These are phyloP conservation scores for Hortiboletus campestris DNA, from an alignment of 768 basidiomycete genomes.

Conservation along the genomic window DNA sequence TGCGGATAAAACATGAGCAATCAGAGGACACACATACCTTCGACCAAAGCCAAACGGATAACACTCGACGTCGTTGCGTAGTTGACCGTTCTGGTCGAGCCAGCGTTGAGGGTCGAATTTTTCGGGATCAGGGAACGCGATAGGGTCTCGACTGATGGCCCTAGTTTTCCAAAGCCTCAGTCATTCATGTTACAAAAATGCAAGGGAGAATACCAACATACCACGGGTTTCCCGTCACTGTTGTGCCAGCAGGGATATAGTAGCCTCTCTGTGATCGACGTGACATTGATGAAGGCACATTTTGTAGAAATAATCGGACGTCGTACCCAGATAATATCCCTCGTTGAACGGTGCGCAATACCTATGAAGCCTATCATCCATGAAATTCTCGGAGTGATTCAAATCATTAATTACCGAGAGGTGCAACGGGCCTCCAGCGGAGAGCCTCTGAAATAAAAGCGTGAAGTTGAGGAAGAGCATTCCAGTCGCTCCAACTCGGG, in stretches of 20 bases:
- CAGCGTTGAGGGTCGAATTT: constrained; percentile 57
- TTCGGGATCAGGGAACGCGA: constrained; percentile 55
- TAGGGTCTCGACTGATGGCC: constrained; percentile 56
- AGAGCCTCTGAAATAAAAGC: constrained; percentile 38
- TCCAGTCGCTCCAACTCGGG: constrained; percentile 36
- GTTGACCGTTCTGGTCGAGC: constrained; percentile 40
- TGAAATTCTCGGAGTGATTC: too few relatives aligned
- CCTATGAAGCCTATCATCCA: constrained; percentile 19
- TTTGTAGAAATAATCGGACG: too few relatives aligned
- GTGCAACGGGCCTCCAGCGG: constrained; percentile 38
- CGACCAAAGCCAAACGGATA: constrained; percentile 57
- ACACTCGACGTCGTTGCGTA: constrained; percentile 46
- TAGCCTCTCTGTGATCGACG: constrained; percentile 13
- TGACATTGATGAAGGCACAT: constrained; percentile 29
- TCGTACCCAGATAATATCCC: constrained; percentile 60
- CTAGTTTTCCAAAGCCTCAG: constrained; percentile 15
- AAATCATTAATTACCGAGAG: constrained; percentile 21
- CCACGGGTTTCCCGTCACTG: constrained; percentile 22
- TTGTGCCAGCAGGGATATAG: constrained; percentile 24
- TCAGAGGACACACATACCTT: constrained; percentile 16
- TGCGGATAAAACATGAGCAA: not conserved
- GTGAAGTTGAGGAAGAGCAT: constrained; percentile 33
- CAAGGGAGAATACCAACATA: not conserved
- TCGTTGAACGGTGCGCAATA: constrained; percentile 60
- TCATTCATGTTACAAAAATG: not conserved